Evolutionary conservation across 306 rosid species (phyloP), one percentile per base, ranked within the genome.

Genomic region (Ochetophila trinervis): DNA sequence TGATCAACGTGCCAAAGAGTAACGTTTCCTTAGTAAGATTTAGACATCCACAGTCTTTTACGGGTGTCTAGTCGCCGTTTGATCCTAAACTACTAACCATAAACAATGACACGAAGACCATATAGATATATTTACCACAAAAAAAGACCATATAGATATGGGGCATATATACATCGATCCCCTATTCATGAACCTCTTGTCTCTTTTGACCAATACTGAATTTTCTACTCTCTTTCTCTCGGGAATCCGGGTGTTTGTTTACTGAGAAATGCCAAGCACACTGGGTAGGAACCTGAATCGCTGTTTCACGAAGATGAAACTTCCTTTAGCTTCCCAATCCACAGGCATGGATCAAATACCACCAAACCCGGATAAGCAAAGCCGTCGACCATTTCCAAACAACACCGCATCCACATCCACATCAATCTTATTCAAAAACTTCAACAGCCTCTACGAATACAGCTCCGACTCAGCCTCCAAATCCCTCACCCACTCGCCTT

Each of bases 381-480:
- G 63, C 67, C 71, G 65, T 51, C n/a, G n/a, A n/a, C 69, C 74
- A 32, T 27, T 65, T 13, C 56, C 87, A 35, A 19, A 57, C 62
- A 7, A 60, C 45, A 6, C 74, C 37, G 12, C 72, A 78, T 2
- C 67, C 36, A 15, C 55, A 1, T 8, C 73, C 15, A 32, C 82
- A 16, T 80, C 88, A 45, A 48, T 57, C 35, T 57, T 84, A 62
- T 71, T 90, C 2, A 83, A 86, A 66, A 90, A 81, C 86, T 93
- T 86, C 78, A 94, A 94, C 85, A 81, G 97, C 36, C 94, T 94
- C 73, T 94, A 86, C 62, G 96, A 91, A 44, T 65, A 77, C 47
- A 20, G 79, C 63, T 63, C 60, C 11, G 76, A 78, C 55, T 47
- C 69, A 47, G 42, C 77, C 63, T 79, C 87, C 68, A 65, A 57